Conservation (phyloP, 1,284 basidiomycete genomes). For the Pyrrhoderma lamaoense region DNA sequence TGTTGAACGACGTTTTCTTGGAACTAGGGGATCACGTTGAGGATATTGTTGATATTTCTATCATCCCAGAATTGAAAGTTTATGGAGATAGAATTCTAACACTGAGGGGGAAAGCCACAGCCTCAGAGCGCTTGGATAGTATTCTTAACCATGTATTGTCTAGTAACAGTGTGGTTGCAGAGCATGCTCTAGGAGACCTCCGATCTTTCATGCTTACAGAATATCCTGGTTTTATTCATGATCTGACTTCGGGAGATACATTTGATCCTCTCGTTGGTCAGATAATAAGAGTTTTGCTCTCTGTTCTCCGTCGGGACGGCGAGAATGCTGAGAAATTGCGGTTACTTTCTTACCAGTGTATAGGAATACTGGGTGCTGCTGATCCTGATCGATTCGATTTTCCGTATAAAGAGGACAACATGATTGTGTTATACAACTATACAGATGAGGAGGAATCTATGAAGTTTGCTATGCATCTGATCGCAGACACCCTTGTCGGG, state of each 20-base stretch:
- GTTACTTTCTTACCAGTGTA: slow-evolving; percentile 78
- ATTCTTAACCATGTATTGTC: slow-evolving; percentile 72
- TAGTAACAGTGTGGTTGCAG: slow-evolving; percentile 78
- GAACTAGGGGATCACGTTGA: slow-evolving; percentile 54
- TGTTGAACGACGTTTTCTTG: slow-evolving; percentile 59
- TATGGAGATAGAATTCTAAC: slow-evolving; percentile 42
- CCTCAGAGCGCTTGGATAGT: slow-evolving; percentile 52
- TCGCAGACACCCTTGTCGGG: slow-evolving; percentile 83
- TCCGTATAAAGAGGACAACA: slow-evolving; percentile 49
- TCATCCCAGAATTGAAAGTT: slow-evolving; percentile 58
- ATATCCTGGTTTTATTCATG: slow-evolving; percentile 47
- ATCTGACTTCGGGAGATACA: slow-evolving; percentile 72
- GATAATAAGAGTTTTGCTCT: slow-evolving; percentile 64
- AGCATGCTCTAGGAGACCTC: slow-evolving; percentile 75
- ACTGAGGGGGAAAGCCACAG: slow-evolving; percentile 45
- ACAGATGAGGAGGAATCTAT: slow-evolving; percentile 73
- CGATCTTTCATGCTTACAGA: slow-evolving; percentile 53
- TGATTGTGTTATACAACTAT: slow-evolving; percentile 81
- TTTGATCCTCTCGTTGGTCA: slow-evolving; percentile 78
- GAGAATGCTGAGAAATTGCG: slow-evolving; percentile 67
- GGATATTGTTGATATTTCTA: slow-evolving; percentile 73
- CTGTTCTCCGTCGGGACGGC: slow-evolving; percentile 70
- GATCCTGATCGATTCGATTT: slow-evolving; percentile 93
- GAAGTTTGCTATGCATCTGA: slow-evolving; percentile 80
- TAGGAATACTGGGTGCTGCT: slow-evolving; percentile 90